phyloP scores from a whole-genome alignment of 371 early-diverging fungal genomes.

The Syncephalastrum monosporum region DNA sequence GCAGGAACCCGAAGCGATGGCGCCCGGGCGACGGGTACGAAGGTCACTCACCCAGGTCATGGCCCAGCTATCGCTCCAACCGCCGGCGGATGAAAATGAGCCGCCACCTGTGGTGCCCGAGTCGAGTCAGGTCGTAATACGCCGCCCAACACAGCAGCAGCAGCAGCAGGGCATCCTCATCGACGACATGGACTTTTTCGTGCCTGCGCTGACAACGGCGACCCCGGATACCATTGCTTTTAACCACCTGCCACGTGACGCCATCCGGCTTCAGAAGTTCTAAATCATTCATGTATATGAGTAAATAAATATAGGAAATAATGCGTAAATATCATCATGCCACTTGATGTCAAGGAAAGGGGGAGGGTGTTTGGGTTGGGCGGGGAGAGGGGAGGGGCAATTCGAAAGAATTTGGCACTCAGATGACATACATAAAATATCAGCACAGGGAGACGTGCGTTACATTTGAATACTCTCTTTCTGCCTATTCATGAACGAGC shows the following conservation, averaged over 20 bases:
- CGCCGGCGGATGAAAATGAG: background rate
- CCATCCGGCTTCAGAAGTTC: constrained; percentile 34
- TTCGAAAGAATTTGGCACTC: too few species aligned
- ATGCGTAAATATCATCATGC: too few species aligned
- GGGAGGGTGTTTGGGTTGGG: background rate
- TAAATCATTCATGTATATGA: constrained; percentile 3
- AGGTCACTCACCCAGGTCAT: background rate
- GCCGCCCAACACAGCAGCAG: background rate
- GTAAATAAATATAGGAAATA: too few species aligned
- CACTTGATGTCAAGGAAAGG: background rate
- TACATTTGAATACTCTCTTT: too few species aligned
- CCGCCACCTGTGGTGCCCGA: background rate
- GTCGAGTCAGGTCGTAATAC: background rate
- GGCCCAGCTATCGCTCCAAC: background rate
- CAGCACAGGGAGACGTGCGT: too few species aligned
- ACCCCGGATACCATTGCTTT: constrained; percentile 24
- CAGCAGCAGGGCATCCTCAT: background rate
- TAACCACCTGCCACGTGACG: constrained; percentile 35
- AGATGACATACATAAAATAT: too few species aligned
- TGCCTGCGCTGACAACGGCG: constrained; percentile 9
- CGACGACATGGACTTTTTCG: constrained; percentile 12
- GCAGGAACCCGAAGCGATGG: background rate
- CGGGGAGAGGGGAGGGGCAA: background rate
- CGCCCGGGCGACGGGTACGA: background rate
- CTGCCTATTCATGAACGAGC: constrained; percentile 7